phyloP scores from a whole-genome alignment of 2,329 filamentous ascomycete genomes.

The Colletotrichum echinochloae region DNA sequence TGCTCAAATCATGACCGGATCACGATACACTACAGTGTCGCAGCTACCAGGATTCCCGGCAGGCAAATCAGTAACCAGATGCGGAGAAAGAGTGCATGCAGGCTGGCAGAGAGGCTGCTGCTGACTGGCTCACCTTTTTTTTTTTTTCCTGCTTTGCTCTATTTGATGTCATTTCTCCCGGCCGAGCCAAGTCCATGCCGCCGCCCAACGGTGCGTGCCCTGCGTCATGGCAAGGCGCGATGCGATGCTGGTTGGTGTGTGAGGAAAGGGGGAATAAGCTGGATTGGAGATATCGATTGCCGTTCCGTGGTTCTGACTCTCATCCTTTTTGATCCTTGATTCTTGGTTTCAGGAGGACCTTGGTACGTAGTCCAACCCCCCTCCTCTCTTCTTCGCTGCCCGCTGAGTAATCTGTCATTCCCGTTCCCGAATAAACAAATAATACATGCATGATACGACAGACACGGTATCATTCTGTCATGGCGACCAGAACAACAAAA shows the following conservation, averaged over 20 bases:
- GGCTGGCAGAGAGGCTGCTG: too few species aligned
- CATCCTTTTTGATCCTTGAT: background rate
- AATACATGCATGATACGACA: background rate
- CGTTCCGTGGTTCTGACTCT: constrained; percentile 4
- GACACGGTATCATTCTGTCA: background rate
- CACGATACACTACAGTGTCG: too few species aligned
- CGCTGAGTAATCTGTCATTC: background rate
- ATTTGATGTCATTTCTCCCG: background rate
- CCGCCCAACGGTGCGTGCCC: too few species aligned
- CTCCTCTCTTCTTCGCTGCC: background rate
- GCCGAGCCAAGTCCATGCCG: background rate
- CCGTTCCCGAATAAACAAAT: background rate
- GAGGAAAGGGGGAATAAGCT: too few species aligned
- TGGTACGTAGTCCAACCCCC: background rate
- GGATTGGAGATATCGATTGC: constrained; percentile 22
- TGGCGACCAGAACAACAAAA: too few species aligned
- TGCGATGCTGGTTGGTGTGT: too few species aligned
- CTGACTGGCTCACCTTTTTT: too few species aligned
- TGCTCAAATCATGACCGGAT: background rate
- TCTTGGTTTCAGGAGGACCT: background rate
- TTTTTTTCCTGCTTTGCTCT: too few species aligned
- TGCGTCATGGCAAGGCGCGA: too few species aligned
- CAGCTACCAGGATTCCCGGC: too few species aligned
- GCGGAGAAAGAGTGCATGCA: background rate
- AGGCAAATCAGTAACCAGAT: background rate